Conservation (phyloP, 73 alveolate species). For the Blepharisma japonicum region DNA sequence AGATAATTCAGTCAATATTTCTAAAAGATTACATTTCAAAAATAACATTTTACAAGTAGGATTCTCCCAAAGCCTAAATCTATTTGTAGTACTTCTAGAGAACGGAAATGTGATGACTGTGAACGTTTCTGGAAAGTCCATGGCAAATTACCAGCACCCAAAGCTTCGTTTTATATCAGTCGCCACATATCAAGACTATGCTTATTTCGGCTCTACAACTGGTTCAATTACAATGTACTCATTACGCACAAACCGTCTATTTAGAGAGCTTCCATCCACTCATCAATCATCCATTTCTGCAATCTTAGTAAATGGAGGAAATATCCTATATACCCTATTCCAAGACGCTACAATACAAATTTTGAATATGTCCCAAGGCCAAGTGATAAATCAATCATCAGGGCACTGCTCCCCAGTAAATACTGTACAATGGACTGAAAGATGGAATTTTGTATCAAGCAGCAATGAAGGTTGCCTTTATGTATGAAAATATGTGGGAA, state of each 20-base stretch:
- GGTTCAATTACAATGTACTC: neutral
- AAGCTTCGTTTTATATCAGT: neutral
- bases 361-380: slow-evolving; percentile 13
- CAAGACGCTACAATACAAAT: slow-evolving; percentile 20
- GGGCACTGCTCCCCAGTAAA: neutral
- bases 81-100: neutral
- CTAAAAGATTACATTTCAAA: slow-evolving; percentile 22
- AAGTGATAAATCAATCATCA: slow-evolving; percentile 4
- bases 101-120: neutral
- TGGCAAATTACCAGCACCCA: neutral
- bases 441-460: neutral
- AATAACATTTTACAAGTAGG: neutral
- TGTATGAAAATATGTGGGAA: slow-evolving; percentile 22
- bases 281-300: neutral
- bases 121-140: slow-evolving; percentile 10
- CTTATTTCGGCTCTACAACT: neutral
- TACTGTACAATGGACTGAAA: slow-evolving; percentile 9
- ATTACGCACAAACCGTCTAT: neutral
- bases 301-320: neutral
- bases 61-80: neutral
- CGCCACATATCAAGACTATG: neutral
- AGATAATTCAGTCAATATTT: neutral
- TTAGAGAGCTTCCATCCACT: slow-evolving; percentile 12
- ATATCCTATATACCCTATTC: neutral
- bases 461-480: slow-evolving; percentile 17